Base-by-base conservation (phyloP, 2,329 filamentous ascomycete genomes). In the Calonectria pteridis region DNA sequence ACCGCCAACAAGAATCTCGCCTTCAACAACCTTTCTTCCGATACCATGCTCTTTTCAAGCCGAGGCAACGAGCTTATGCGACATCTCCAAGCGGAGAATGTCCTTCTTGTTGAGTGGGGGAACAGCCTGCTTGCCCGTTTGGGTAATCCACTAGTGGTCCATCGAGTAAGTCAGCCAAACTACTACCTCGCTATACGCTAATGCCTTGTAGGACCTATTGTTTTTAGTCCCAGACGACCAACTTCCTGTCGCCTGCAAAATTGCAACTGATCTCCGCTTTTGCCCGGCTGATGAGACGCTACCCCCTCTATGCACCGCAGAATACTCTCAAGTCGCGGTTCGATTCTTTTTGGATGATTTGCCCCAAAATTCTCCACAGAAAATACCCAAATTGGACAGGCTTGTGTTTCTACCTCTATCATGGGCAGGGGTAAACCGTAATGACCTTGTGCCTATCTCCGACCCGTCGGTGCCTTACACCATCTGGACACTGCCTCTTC, bases 101-200 rank as follows among this genome's bases (percentile, higher is more conserved):
- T 71, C n/a, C 50, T 71, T 20, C 51, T 71, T 4, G 26, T 72
- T 14, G 63, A 72, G 40, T 67, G 69, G 69, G 69, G 67, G 33
- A 67, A 43, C 29, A n/a, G n/a, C 23, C 40, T 72, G 11, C 23
- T 72, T 4, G 3, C n/a, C 4, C 63, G 64, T 26, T 46, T 67
- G 14, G 69, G 53, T 29, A 63, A 29, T 49, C 69, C 69, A 23
- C 64, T 72, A 6, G 43, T 67, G 10, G 29, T 53, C 13, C 28
- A 63, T 46, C 43, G 53, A 6, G 69, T 72, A 46, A 33, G 59
- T 31, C 23, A 5, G 26, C 53, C 31, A 18, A n/a, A 33, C 10
- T 23, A 7, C 11, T 20, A 26, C 5, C 11, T 26, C 6, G 35
- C 1, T 67, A 20, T n/a, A 29, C 29, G 18, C 26, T 43, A 31